These are phyloP conservation scores for Nepenthes mirabilis DNA, from an alignment of 148 eudicot genomes.

Conservation along the genomic window DNA sequence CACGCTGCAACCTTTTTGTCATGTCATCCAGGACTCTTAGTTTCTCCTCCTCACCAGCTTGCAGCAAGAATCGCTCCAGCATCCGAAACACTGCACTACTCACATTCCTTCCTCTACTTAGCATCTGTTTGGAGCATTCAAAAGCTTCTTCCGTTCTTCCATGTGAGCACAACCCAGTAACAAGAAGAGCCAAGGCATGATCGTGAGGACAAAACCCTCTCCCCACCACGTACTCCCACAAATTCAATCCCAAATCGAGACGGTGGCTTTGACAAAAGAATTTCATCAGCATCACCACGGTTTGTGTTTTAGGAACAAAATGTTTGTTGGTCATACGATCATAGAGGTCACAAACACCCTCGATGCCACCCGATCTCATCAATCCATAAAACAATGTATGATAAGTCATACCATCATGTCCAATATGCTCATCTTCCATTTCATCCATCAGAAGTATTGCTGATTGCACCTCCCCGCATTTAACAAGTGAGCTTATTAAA, in stretches of 20 bases:
- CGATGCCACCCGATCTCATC: constrained; percentile 36
- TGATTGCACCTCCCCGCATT: constrained; percentile 36
- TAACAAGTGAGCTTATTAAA: constrained; percentile 50
- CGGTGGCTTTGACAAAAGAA: constrained; percentile 44
- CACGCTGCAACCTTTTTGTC: constrained; percentile 29
- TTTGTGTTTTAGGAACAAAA: constrained; percentile 60
- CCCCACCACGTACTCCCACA: constrained; percentile 62
- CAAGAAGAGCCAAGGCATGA: constrained; percentile 74
- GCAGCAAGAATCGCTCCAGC: constrained; percentile 52
- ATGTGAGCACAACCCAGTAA: constrained; percentile 54
- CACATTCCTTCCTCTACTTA: constrained; percentile 61
- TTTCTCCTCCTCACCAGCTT: constrained; percentile 40
- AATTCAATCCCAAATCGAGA: constrained; percentile 48
- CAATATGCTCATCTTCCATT: constrained; percentile 49
- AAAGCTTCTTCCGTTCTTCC: constrained; percentile 62
- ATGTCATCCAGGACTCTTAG: constrained; percentile 30
- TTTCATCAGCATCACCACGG: constrained; percentile 82
- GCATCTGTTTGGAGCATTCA: constrained; percentile 57
- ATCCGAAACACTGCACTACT: constrained; percentile 39
- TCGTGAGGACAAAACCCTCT: constrained; percentile 77
- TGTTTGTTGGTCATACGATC: constrained; percentile 37
- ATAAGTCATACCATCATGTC: constrained; percentile 53
- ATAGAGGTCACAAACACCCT: constrained; percentile 41
- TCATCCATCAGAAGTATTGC: constrained; percentile 52
- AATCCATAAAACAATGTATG: constrained; percentile 60